phyloP scores from a whole-genome alignment of 495 filamentous ascomycete species.

The Penicillium flavigenum region DNA sequence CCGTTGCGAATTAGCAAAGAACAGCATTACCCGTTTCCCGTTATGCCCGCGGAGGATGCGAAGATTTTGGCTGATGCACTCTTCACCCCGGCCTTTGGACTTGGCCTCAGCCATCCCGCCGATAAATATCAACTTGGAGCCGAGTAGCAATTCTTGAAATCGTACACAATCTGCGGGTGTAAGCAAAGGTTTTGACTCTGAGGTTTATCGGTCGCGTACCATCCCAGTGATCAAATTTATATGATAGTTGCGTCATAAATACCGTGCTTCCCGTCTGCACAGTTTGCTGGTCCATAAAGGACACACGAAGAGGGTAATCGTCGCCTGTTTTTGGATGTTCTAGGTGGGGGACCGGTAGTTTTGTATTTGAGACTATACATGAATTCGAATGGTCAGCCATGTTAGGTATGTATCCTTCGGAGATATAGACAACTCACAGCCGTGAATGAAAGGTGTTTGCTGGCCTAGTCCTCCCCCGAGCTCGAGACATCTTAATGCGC shows the following conservation, averaged over 20 bases:
- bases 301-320: constrained; percentile 40
- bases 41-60: constrained; percentile 42
- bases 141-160: constrained; percentile 47
- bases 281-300: constrained; percentile 49
- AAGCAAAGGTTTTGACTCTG: background rate
- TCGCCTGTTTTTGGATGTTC: constrained; percentile 43
- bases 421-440: constrained; percentile 32
- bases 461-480: constrained; percentile 43
- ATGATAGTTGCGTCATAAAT: constrained; percentile 46
- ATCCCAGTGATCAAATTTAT: constrained; percentile 47
- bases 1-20: constrained; percentile 49
- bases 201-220: constrained; percentile 28
- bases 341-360: constrained; percentile 46
- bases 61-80: constrained; percentile 52
- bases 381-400: background rate
- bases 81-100: constrained; percentile 49
- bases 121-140: constrained; percentile 44
- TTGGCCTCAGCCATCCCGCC: constrained; percentile 48
- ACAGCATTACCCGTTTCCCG: constrained; percentile 40
- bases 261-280: constrained; percentile 42
- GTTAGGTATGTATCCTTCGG: background rate
- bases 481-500: constrained; percentile 41
- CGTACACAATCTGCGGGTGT: constrained; percentile 37
- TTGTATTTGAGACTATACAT: constrained; percentile 40
- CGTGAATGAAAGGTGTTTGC: constrained; percentile 43